Conservation (phyloP, 129 eudicot species). For the Helianthus tuberosus region DNA sequence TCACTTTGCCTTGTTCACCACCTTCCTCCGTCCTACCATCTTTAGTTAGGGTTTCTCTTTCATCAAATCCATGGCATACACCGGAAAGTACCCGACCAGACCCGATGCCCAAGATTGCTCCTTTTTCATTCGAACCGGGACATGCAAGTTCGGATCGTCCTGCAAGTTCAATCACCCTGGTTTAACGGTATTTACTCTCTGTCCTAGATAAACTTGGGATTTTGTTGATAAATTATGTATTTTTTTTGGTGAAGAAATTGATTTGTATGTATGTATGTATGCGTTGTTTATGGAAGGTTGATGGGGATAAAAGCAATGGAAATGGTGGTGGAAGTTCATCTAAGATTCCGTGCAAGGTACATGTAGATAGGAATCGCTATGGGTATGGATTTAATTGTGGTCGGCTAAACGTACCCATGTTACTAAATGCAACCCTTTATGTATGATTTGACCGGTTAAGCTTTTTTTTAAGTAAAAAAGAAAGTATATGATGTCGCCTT, state of each 20-base stretch:
- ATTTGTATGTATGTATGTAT: not conserved
- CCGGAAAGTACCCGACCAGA: conserved; percentile 25
- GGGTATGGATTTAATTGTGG: too few relatives aligned
- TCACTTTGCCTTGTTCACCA: too few relatives aligned
- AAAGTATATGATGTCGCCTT: too few relatives aligned
- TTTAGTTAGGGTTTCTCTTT: conserved; percentile 6
- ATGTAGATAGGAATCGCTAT: not conserved
- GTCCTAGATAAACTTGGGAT: too few relatives aligned
- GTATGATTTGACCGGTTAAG: too few relatives aligned
- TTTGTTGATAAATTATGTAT: not conserved
- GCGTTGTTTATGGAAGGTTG: conserved; percentile 32
- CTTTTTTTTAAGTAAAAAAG: too few relatives aligned
- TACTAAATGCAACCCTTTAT: too few relatives aligned
- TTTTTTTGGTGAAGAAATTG: too few relatives aligned
- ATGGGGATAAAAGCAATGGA: not conserved
- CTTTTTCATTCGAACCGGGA: conserved; percentile 40
- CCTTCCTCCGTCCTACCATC: not conserved
- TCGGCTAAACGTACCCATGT: too few relatives aligned
- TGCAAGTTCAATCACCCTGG: conserved; percentile 64
- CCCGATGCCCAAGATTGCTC: conserved; percentile 50
- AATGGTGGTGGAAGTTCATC: not conserved
- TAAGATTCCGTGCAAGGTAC: conserved; percentile 52
- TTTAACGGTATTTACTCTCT: conserved; percentile 18
- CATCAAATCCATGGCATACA: not conserved
- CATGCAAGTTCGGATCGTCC: conserved; percentile 48